Conservation (phyloP, 768 basidiomycete species). For the Russula sp. region DNA sequence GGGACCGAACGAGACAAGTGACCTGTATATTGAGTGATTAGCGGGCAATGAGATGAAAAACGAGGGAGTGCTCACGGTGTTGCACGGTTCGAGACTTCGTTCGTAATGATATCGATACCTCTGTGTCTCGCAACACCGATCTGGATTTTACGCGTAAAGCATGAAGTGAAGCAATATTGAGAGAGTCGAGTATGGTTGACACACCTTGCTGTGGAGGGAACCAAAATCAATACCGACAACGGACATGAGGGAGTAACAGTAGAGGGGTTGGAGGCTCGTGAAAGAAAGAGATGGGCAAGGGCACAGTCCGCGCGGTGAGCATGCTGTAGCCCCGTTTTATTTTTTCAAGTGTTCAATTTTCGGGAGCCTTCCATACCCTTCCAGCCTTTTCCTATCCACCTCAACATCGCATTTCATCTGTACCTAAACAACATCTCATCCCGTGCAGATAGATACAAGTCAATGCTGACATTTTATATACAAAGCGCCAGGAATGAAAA, state of each 20-base stretch:
- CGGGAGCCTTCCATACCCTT: constrained; percentile 20
- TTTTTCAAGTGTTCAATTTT: constrained; percentile 16
- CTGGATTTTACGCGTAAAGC: constrained; percentile 33
- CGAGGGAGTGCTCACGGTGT: constrained; percentile 69
- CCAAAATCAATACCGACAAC: constrained; percentile 96
- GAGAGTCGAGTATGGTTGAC: constrained; percentile 17
- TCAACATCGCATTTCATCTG: not conserved
- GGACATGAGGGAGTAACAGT: constrained; percentile 46
- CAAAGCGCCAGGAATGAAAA: no score
- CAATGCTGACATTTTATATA: no score
- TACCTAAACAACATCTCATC: not conserved
- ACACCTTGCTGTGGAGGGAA: constrained; percentile 79
- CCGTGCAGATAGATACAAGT: no score
- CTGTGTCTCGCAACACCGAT: constrained; percentile 93
- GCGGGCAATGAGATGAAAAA: not conserved
- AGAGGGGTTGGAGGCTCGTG: not conserved
- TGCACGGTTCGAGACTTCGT: constrained; percentile 94
- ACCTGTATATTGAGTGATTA: constrained; percentile 40
- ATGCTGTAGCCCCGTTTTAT: not conserved
- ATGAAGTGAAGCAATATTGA: not conserved
- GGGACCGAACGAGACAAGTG: constrained; percentile 88
- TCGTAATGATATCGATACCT: constrained; percentile 97
- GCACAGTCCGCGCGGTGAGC: constrained; percentile 1
- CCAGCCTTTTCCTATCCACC: constrained; percentile 1
- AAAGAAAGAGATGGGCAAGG: not conserved